Conservation (phyloP, 169 alveolate species). For the Plasmodium cynomolgi region DNA sequence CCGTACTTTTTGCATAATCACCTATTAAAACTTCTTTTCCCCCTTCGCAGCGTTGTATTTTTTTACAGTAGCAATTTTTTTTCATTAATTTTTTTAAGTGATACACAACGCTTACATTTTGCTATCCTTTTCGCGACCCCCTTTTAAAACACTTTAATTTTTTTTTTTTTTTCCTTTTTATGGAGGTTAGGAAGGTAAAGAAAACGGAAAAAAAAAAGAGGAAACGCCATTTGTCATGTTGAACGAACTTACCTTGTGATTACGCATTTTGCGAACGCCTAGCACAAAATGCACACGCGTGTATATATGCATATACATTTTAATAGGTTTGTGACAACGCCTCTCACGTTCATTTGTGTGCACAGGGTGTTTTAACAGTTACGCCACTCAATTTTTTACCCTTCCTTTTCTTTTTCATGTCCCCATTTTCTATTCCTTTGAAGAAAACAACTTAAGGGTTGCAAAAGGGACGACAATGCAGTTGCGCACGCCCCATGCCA, state of each 20-base stretch:
- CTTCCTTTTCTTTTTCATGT: conserved; percentile 4
- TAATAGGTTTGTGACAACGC: background rate
- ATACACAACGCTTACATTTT: background rate
- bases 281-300: background rate
- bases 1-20: background rate
- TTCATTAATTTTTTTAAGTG: conserved; percentile 31
- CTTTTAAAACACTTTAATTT: conserved; percentile 47
- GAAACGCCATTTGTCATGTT: background rate
- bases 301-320: background rate
- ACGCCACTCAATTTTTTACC: background rate
- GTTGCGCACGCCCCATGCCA: background rate
- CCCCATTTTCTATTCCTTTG: background rate
- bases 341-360: background rate
- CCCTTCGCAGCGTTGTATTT: background rate
- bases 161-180: background rate
- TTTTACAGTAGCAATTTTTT: background rate
- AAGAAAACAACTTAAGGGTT: background rate
- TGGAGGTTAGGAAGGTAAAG: background rate
- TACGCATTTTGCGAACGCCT: background rate
- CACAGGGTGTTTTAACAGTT: background rate
- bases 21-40: background rate
- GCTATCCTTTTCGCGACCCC: background rate
- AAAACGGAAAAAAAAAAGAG: background rate
- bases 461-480: background rate
- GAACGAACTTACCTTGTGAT: background rate